Conservation (phyloP, 129 eudicot species). For the Flaveria linearis region DNA sequence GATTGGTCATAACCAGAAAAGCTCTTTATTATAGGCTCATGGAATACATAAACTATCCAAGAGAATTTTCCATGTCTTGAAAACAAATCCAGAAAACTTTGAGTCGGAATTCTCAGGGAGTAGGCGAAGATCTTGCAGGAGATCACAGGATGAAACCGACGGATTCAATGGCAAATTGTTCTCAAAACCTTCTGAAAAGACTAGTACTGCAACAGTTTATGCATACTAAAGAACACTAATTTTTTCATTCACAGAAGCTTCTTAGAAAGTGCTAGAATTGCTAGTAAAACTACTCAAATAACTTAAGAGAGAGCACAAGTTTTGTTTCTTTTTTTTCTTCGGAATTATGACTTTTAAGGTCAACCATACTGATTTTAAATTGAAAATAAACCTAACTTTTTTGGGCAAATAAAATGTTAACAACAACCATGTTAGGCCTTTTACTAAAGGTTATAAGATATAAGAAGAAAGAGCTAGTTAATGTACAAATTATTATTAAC, state of each 20-base stretch:
- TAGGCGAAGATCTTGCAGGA: conserved; percentile 70
- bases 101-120: conserved; percentile 56
- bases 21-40: conserved; percentile 61
- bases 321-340: neutral
- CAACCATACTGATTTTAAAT: conserved; percentile 9
- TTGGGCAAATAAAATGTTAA: neutral
- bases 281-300: conserved; percentile 16
- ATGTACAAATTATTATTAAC: neutral
- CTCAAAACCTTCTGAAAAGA: conserved; percentile 27
- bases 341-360: conserved; percentile 20
- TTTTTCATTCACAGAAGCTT: conserved; percentile 14
- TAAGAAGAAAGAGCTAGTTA: neutral
- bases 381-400: neutral
- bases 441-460: neutral
- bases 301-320: conserved; percentile 1
- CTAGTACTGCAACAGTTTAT: conserved; percentile 5
- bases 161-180: conserved; percentile 31
- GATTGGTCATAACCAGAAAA: neutral
- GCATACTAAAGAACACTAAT: conserved; percentile 21
- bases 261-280: conserved; percentile 22
- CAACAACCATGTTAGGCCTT: neutral
- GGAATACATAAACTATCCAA: conserved; percentile 68
- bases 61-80: conserved; percentile 69
- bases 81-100: conserved; percentile 69
- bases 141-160: conserved; percentile 45